phyloP scores from a whole-genome alignment of 108 stramenopile species.

The Fragilaria crotonensis region DNA sequence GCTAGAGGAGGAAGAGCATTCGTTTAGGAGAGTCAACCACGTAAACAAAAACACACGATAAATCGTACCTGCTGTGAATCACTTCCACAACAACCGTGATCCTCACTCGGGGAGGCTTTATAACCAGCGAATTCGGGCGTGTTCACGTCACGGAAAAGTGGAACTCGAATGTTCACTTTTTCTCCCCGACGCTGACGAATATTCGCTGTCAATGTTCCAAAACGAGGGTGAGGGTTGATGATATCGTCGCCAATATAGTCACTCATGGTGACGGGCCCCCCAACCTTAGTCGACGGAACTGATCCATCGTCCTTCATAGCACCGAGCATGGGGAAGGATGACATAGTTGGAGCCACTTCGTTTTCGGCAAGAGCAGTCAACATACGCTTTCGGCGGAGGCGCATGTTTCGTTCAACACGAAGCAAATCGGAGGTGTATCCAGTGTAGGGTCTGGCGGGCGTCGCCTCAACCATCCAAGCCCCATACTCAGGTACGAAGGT shows the following conservation, averaged over 20 bases:
- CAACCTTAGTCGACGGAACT: conserved; percentile 60
- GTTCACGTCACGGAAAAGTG: conserved; percentile 86
- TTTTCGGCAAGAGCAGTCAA: conserved; percentile 75
- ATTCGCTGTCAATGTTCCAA: conserved; percentile 93
- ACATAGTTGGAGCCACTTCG: conserved; percentile 92
- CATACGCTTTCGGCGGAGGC: conserved; percentile 88
- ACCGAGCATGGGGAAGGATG: conserved; percentile 82
- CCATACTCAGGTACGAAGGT: conserved; percentile 97
- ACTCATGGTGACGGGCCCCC: conserved; percentile 82
- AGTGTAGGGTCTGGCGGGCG: conserved; percentile 89
- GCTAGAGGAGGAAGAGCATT: conserved; percentile 9
- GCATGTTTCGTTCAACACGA: conserved; percentile 98
- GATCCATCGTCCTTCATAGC: conserved; percentile 74
- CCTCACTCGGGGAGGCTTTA: conserved; percentile 25
- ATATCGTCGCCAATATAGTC: conserved; percentile 92
- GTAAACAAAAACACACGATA: background rate
- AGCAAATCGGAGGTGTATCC: conserved; percentile 89
- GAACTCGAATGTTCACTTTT: conserved; percentile 93
- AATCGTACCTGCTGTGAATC: conserved; percentile 45
- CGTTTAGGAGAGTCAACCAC: background rate
- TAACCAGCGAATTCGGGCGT: conserved; percentile 81
- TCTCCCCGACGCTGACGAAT: conserved; percentile 89
- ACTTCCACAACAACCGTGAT: conserved; percentile 64
- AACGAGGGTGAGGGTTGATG: conserved; percentile 98
- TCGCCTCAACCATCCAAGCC: conserved; percentile 99